A percentile compares a stretch with the other conserved stretches of the same genome.
Conservation (phyloP, 2,329 filamentous ascomycete species). For the Talaromyces sp. region DNA sequence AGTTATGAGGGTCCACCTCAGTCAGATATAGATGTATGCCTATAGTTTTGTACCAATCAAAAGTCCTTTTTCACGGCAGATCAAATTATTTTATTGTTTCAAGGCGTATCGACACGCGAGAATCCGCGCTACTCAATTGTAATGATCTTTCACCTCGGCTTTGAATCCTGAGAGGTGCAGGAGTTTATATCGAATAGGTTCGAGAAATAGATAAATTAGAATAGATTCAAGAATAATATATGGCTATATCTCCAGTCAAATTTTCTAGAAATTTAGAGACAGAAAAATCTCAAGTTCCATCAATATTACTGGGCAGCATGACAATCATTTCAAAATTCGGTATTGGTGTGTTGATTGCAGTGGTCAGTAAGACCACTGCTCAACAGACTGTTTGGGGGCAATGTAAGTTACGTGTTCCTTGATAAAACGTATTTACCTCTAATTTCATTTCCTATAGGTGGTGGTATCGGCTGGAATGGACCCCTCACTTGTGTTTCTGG, state of each 20-base stretch:
- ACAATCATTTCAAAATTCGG: not conserved
- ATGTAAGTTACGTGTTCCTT: not conserved
- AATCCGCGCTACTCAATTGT: not conserved
- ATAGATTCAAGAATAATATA: not conserved
- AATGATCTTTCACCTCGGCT: not conserved
- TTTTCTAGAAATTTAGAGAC: not conserved
- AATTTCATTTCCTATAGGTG: not conserved
- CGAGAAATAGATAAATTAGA: not conserved
- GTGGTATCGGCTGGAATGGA: not conserved
- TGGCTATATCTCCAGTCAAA: not conserved
- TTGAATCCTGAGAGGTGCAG: not conserved
- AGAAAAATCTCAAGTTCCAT: not conserved
- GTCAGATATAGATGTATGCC: not conserved
- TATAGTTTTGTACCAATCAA: not conserved
- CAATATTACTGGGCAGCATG: not conserved
- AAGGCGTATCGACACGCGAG: not conserved
- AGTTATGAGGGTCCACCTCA: not conserved
- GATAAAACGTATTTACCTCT: not conserved
- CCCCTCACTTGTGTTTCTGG: not conserved
- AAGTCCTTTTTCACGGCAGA: not conserved
- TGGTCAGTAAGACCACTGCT: not conserved
- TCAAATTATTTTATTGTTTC: not conserved
- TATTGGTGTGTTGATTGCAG: not conserved
- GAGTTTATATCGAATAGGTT: not conserved
- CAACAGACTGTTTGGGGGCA: not conserved